Percentiles rank a stretch among this genome's conserved stretches.
phyloP scores from a whole-genome alignment of 345 rosid genomes.

The Cochlearia excelsa region DNA sequence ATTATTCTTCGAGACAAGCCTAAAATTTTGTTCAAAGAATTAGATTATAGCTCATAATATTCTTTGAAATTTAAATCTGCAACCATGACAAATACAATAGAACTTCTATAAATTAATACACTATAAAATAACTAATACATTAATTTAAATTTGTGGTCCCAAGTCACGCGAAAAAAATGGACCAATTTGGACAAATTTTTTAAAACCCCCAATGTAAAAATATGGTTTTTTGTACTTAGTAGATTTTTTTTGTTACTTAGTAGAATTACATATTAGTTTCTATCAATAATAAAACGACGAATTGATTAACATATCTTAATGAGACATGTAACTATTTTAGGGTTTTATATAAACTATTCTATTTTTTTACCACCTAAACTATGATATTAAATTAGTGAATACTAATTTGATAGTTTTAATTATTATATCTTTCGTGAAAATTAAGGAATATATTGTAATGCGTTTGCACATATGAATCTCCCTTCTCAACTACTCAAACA shows the following conservation, averaged over 20 bases:
- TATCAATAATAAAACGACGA: not conserved
- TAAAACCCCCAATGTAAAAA: too few relatives aligned
- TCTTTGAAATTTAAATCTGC: too few relatives aligned
- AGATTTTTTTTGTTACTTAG: too few relatives aligned
- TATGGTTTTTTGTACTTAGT: too few relatives aligned
- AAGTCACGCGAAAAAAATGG: too few relatives aligned
- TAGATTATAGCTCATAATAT: too few relatives aligned
- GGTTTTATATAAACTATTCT: not conserved
- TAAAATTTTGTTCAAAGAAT: too few relatives aligned
- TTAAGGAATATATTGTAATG: constrained; percentile 38
- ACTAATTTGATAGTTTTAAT: constrained; percentile 5
- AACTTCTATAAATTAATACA: too few relatives aligned
- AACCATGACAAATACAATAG: too few relatives aligned
- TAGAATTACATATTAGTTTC: not conserved
- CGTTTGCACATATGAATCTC: constrained; percentile 34
- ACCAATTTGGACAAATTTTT: too few relatives aligned
- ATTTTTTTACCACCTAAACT: not conserved
- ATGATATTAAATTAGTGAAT: not conserved
- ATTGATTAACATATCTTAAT: constrained; percentile 6
- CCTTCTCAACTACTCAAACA: constrained; percentile 41
- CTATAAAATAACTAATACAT: too few relatives aligned
- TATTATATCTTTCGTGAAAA: constrained; percentile 32
- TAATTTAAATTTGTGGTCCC: too few relatives aligned
- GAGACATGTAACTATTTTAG: not conserved
- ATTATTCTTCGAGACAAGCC: not conserved